Evolutionary conservation across 371 early-diverging fungal species (phyloP).

Genomic region (Mortierella polycephala): DNA sequence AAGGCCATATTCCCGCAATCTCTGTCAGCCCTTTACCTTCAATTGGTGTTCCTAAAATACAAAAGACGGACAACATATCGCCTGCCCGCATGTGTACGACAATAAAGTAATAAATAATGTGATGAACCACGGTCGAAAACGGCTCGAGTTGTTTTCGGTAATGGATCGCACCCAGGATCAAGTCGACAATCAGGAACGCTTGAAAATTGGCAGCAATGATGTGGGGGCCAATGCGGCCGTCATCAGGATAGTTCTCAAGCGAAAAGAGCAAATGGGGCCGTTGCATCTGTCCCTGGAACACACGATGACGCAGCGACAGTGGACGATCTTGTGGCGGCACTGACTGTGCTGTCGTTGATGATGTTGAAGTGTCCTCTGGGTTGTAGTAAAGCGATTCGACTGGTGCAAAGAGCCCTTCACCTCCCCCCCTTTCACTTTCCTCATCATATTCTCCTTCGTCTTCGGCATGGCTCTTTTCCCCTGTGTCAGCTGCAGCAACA

Average conservation of each 20-base stretch:
- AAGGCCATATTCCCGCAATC: no score
- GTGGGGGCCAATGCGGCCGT: conserved; percentile 45
- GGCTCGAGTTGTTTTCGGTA: conserved; percentile 61
- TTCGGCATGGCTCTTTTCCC: no score
- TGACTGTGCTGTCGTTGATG: background rate
- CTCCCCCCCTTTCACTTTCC: background rate
- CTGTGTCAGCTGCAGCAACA: no score
- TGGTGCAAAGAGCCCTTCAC: background rate
- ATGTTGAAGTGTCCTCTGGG: background rate
- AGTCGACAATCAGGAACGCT: conserved; percentile 60
- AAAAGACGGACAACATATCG: conserved; percentile 47
- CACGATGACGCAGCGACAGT: conserved; percentile 25
- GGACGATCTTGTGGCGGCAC: background rate
- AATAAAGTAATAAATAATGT: conserved; percentile 59
- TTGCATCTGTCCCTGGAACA: conserved; percentile 49
- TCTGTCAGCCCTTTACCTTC: conserved; percentile 24
- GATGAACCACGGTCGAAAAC: conserved; percentile 69
- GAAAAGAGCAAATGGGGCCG: conserved; percentile 42
- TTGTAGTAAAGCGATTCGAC: background rate
- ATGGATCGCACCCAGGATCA: conserved; percentile 57
- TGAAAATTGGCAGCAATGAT: conserved; percentile 52
- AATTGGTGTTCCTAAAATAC: conserved; percentile 43
- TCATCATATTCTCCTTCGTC: no score
- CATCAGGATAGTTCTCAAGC: conserved; percentile 52
- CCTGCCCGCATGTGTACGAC: conserved; percentile 48